Evolutionary conservation across 139 green algal genomes (phyloP).

Genomic region (Chlorella sp.): DNA sequence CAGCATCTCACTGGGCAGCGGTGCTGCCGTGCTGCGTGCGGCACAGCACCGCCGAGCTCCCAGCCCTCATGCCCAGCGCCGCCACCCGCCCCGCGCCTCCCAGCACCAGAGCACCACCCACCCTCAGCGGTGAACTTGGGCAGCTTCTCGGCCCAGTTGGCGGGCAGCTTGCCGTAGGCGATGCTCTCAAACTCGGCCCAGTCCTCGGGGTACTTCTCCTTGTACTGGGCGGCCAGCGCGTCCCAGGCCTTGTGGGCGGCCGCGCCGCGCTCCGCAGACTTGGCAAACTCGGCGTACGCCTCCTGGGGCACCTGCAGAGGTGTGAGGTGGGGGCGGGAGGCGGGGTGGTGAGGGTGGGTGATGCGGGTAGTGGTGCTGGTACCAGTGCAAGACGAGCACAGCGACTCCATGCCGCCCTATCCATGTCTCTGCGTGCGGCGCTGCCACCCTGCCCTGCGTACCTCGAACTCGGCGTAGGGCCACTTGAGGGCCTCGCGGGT

Average conservation of each 20-base stretch:
- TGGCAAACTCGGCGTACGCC: constrained; percentile 63
- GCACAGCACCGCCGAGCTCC: too few species aligned
- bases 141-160: constrained; percentile 85
- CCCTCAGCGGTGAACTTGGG: constrained; percentile 84
- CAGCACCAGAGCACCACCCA: background rate
- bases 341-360: background rate
- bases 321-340: background rate
- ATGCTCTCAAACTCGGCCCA: constrained; percentile 85
- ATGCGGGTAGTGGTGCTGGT: too few species aligned
- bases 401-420: background rate
- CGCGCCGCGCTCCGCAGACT: constrained; percentile 61
- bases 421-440: background rate
- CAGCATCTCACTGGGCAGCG: too few species aligned
- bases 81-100: background rate
- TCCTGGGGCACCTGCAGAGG: constrained; percentile 76
- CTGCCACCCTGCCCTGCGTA: background rate
- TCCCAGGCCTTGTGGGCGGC: constrained; percentile 84
- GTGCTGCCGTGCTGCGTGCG: too few species aligned
- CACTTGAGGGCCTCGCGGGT: constrained; percentile 97
- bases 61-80: background rate
- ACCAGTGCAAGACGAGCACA: too few species aligned
- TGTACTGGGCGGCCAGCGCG: constrained; percentile 63
- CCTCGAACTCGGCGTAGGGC: constrained; percentile 91
- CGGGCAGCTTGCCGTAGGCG: constrained; percentile 84
- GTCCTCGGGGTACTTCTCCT: constrained; percentile 82